phyloP scores from a whole-genome alignment of 164 flowering plant species.

The Magnolia changhungtana region DNA sequence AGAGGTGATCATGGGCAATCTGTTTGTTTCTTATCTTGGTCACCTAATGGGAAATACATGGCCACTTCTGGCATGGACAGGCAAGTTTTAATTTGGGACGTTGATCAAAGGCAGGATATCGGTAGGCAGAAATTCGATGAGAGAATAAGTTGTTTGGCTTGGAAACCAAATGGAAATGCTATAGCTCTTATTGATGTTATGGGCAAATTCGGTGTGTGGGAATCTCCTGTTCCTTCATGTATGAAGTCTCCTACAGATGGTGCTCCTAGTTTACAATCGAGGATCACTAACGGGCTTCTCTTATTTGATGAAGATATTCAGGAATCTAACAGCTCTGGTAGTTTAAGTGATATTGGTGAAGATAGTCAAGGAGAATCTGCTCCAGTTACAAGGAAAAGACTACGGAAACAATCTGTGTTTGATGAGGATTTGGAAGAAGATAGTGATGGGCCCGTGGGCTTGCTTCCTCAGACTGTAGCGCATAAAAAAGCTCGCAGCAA shows the following conservation, averaged over 20 bases:
- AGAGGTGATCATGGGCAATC: slow-evolving; percentile 78
- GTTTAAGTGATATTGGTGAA: slow-evolving; percentile 70
- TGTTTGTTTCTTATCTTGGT: slow-evolving; percentile 84
- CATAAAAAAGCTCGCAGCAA: slow-evolving; percentile 37
- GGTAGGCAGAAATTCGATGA: slow-evolving; percentile 86
- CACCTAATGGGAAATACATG: slow-evolving; percentile 96
- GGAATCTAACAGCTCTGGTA: slow-evolving; percentile 56
- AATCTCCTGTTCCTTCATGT: slow-evolving; percentile 72
- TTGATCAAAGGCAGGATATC: slow-evolving; percentile 77
- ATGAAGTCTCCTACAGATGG: slow-evolving; percentile 93
- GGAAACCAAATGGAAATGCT: slow-evolving; percentile 91
- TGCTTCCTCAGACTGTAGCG: slow-evolving; percentile 38
- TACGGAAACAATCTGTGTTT: slow-evolving; percentile 41
- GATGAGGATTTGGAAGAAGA: slow-evolving; percentile 52
- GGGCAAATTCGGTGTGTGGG: slow-evolving; percentile 97
- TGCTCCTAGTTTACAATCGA: slow-evolving; percentile 44
- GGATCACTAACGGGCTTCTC: slow-evolving; percentile 56
- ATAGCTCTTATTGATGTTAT: slow-evolving; percentile 84
- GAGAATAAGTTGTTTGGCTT: slow-evolving; percentile 71
- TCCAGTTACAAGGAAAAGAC: slow-evolving; percentile 58
- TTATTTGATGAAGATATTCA: slow-evolving; percentile 70
- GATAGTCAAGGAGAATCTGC: slow-evolving; percentile 60
- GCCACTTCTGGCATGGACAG: slow-evolving; percentile 86
- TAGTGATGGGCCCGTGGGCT: slow-evolving; percentile 31
- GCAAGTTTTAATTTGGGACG: slow-evolving; percentile 89